Base-by-base conservation (phyloP, 1,139 yeast species). In the Kazachstania sp. region DNA sequence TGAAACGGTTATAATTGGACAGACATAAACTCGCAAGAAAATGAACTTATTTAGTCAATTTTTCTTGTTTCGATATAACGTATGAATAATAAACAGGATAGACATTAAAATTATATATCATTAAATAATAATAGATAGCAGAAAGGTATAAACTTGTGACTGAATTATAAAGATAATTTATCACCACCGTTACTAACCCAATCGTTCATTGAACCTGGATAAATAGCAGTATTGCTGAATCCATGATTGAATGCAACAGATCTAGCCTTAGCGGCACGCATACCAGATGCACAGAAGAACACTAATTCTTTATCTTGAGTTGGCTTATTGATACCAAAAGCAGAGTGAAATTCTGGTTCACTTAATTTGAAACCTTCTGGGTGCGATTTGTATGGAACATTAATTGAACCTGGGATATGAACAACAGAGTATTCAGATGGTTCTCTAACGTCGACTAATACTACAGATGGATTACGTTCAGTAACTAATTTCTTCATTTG, bases 271-370 rank as follows among this genome's bases (percentile, higher is more conserved):
- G 87, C 75, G 42, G 95, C 84, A 70, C 98, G 80, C 46, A 86
- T 87, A 50, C 98, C 98, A 8, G 88, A 95, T 49, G 86, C 80
- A 70, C 98, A 92, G 70, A 87, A 88, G 66, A 92, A 86, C 35
- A 92, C 77, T 63, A 92, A 72, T 57, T 85, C 85, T 61, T 83
- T 78, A 43, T 78, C 79, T 45, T 73, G 66, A 6, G 70, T 60
- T 7, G 98, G 98, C 70, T 92, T 92, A 15, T 72, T 72, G 58
- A 87, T 80, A 11, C 95, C 95, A 68, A 88, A 88, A 46, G 78
- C 73, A 36, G 82, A 83, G 59, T 78, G 74, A 61, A 92, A 92
- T 53, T 84, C 95, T 45, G 82, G 92, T 7, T 76, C 74, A 3
- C 80, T 71, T 49, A 90, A 75, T 47, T 83, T 85, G 53, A 90